Base-by-base conservation (phyloP, 345 rosid species). In the Fremontodendron californicum region DNA sequence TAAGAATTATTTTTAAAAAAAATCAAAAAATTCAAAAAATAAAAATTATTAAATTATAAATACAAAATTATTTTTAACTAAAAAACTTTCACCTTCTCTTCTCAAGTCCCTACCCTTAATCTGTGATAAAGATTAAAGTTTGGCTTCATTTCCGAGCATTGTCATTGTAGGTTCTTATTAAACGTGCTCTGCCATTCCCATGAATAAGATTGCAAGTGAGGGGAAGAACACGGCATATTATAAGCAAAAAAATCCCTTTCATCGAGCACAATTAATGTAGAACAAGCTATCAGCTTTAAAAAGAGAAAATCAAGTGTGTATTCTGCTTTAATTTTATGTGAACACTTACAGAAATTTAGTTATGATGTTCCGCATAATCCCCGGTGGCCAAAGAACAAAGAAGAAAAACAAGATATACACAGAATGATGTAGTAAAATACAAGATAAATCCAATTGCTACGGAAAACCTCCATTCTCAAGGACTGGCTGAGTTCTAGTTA, bases 401-500 rank as follows among this genome's bases (percentile, higher is more conserved):
- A 10, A 23, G 27, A 63, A 19, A 9, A 33, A 16, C 15, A 13
- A 15, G 49, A 71, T 71, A 49, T 71, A 15, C 37, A 71, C 75
- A 49, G 31, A 29, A 48, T 37, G 51, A 43, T 27, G 39, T 39
- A 35, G 23, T 65, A 35, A 29, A 29, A 49, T 21, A 29, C 4
- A 27, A 40, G 27, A 31, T 16, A 9, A 46, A 70, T 27, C 6
- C 9, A 46, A 31, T 3, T 42, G 16, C 27, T 48, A 71, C 16
- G 42, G 60, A 29, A 71, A 84, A 62, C 67, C 79, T 78, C 87
- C 89, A 51, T 52, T 82, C 29, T 90, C 94, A 29, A 87, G 82
- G 70, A 45, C 87, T 46, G 97, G 92, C 64, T 78, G 85, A 54
- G 94, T 92, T 87, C 98, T 92, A 62, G 94, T 90, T 12, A 80